Evolutionary conservation across 805 yeast genomes (phyloP), one percentile per base, ranked within the genome.

Genomic region (Sungouiella blattae): DNA sequence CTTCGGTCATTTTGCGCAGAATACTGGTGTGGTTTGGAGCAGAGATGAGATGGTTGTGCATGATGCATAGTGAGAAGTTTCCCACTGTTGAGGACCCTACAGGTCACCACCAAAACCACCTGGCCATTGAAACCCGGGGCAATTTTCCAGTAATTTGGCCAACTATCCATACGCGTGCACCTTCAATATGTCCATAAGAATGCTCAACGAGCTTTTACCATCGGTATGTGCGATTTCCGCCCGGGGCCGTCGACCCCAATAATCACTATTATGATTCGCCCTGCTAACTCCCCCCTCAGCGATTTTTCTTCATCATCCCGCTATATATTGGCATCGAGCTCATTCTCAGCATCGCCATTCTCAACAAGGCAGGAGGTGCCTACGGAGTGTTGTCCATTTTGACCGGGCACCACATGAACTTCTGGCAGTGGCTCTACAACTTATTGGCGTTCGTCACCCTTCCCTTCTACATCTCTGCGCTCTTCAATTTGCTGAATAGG

Each of bases 301-400:
- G 71, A 52, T 87, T 87, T 56, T 55, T 86, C n/a, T 80, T 81
- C 11, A 52, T 73, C 34, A 60, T 87, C 4, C 96, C 98, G 4
- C 71, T 91, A 17, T 87, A 83, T 53, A 70, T 84, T 16, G 98
- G 97, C 11, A 95, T 88, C 16, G 98, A 91, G 57, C 57, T 87
- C 2, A 76, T 83, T 14, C 68, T 88, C 4, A 82, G 86, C 1
- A 68, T 85, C 24, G 83, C 89, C 11, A 73, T 88, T 24, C 70
- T 89, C 44, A 91, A 91, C 65, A 89, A 89, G 56, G 86, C 89
- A 46, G 80, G 95, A 39, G 96, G 98, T 7, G 68, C 80, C 14
- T 91, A 83, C 58, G 98, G 97, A 18, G 66, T 91, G 23, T 64
- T 88, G 15, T 88, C 97, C 1, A 58, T 91, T 17, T 74, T 91